phyloP scores from a whole-genome alignment of 331 rosid genomes.

The Acacia pycnantha region DNA sequence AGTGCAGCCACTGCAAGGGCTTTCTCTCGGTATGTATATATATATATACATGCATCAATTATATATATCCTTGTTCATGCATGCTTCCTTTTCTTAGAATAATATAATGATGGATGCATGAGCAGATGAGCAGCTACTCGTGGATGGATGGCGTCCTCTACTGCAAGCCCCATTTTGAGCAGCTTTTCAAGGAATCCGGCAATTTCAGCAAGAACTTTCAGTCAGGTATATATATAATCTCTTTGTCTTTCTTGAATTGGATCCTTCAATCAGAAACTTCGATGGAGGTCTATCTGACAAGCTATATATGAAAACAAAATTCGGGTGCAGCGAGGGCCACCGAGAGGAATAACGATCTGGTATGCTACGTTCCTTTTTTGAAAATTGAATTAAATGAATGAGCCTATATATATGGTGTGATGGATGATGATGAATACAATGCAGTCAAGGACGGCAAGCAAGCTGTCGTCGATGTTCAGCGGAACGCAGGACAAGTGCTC shows the following conservation, averaged over 20 bases:
- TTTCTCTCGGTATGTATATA: slow-evolving; percentile 49
- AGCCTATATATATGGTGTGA: not conserved
- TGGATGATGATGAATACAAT: slow-evolving; percentile 6
- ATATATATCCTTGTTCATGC: not conserved
- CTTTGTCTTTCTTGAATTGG: not conserved
- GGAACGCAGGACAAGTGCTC: slow-evolving; percentile 96
- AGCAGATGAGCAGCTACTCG: slow-evolving; percentile 94
- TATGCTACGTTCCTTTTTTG: slow-evolving; percentile 4
- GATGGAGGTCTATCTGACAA: not conserved
- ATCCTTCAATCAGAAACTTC: not conserved
- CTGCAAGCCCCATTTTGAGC: slow-evolving; percentile 93
- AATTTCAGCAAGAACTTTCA: slow-evolving; percentile 97
- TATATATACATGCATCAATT: no score
- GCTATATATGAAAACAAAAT: slow-evolving; percentile 4
- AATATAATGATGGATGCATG: not conserved
- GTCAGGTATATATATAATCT: not conserved
- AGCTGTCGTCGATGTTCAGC: slow-evolving; percentile 77
- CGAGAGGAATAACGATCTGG: slow-evolving; percentile 50
- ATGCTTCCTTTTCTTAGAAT: slow-evolving; percentile 27
- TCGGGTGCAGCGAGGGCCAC: slow-evolving; percentile 44
- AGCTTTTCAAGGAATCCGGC: slow-evolving; percentile 98
- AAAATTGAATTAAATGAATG: no score
- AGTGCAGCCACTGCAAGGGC: slow-evolving; percentile 98
- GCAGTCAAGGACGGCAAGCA: slow-evolving; percentile 77
- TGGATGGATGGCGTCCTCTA: slow-evolving; percentile 96